phyloP scores from a whole-genome alignment of 2,329 filamentous ascomycete species.

The Beauveria australis region DNA sequence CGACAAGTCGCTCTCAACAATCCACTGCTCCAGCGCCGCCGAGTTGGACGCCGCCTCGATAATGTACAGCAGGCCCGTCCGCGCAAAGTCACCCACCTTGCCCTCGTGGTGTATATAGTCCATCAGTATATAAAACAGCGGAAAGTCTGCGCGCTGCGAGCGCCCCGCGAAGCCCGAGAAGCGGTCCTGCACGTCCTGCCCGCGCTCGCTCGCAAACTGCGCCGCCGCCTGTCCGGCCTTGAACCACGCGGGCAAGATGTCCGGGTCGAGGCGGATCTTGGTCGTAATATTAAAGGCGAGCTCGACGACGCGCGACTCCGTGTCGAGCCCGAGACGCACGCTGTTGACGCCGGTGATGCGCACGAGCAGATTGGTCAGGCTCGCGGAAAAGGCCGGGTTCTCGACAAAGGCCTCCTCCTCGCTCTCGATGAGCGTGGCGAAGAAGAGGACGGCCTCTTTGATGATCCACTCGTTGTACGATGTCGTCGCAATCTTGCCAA shows the following conservation, averaged over 20 bases:
- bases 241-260: constrained; percentile 88
- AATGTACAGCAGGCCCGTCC: constrained; percentile 89
- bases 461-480: constrained; percentile 82
- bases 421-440: constrained; percentile 87
- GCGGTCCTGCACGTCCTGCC: constrained; percentile 58
- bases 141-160: constrained; percentile 87
- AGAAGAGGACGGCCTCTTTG: constrained; percentile 74
- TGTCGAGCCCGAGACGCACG: constrained; percentile 67
- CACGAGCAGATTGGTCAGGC: constrained; percentile 77
- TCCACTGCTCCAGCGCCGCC: constrained; percentile 80
- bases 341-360: constrained; percentile 68
- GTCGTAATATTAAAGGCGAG: constrained; percentile 92
- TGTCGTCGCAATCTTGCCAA: constrained; percentile 80
- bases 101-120: constrained; percentile 97
- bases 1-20: constrained; percentile 91
- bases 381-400: constrained; percentile 75
- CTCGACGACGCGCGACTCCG: constrained; percentile 83
- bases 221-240: constrained; percentile 42
- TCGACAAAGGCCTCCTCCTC: constrained; percentile 94
- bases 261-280: constrained; percentile 84
- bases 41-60: constrained; percentile 88
- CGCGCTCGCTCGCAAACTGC: constrained; percentile 26
- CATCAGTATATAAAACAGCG: constrained; percentile 88
- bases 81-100: constrained; percentile 87
- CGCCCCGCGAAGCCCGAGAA: constrained; percentile 84